These are phyloP conservation scores for Mycena alexandri DNA, from an alignment of 768 basidiomycete species.

Conservation along the genomic window DNA sequence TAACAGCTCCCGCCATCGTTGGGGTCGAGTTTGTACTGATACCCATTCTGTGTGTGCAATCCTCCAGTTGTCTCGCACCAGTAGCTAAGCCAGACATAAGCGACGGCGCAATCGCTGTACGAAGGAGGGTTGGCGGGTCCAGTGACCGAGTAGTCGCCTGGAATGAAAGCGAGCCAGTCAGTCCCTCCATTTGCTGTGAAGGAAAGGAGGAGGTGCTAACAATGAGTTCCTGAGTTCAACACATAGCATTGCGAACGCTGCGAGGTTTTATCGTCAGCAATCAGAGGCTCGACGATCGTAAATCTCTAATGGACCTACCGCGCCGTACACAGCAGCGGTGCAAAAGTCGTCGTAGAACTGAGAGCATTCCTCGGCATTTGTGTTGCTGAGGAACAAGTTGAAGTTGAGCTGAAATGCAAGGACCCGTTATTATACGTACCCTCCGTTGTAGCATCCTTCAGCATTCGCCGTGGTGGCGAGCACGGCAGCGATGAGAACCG, in stretches of 20 bases:
- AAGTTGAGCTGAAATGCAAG: neutral
- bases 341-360: slow-evolving; percentile 12
- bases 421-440: neutral
- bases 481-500: neutral
- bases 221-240: slow-evolving; percentile 12
- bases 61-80: slow-evolving; percentile 1
- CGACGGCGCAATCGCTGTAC: slow-evolving; percentile 7
- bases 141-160: slow-evolving; percentile 19
- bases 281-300: neutral
- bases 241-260: slow-evolving; percentile 19
- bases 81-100: slow-evolving; percentile 9
- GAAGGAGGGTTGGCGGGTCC: slow-evolving; percentile 6
- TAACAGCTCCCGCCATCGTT: slow-evolving; percentile 22
- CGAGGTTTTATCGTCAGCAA: neutral
- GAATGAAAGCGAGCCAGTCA: neutral
- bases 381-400: neutral
- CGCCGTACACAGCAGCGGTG: neutral
- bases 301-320: neutral
- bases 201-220: neutral
- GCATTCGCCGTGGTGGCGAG: slow-evolving; percentile 14
- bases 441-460: slow-evolving; percentile 21
- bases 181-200: neutral
- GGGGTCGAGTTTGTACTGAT: slow-evolving; percentile 21
- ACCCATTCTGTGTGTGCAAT: slow-evolving; percentile 2
- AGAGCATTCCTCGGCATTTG: slow-evolving; percentile 1